Base-by-base conservation (phyloP, 345 rosid genomes). In the Gossypium sturtianum region DNA sequence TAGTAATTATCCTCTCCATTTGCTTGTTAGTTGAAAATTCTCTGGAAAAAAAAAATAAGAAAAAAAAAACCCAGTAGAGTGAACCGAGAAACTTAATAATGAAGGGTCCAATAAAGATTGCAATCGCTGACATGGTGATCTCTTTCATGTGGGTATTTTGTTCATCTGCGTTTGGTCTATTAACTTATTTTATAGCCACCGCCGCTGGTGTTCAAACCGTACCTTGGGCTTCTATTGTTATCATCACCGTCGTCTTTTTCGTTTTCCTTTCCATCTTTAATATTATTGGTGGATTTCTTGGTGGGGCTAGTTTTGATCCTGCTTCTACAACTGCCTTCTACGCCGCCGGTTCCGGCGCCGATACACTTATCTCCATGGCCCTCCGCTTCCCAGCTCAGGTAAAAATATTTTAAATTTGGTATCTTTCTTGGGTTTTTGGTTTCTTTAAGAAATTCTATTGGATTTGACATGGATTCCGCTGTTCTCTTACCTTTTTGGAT, bases 221-320 rank as follows among this genome's bases (percentile, higher is more conserved):
- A n/a, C 51, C 80, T 66, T 87, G 93, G 85, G 89, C 88, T 3
- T 76, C 87, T 53, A 6, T 83, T 57, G 76, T 84, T 74, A 87
- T 93, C 54, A 78, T 86, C 57, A 90, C 88, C 11, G 23, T 75
- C n/a, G 71, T 93, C 12, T 74, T 95, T 68, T 95, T 90, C 45
- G 80, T 83, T 65, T 93, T 89, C 73, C 85, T 91, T 58, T 86
- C 86, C 52, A 34, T 88, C 57, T 93, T 93, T 66, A 80, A 67
- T 20, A 73, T 88, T 22, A 85, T 96, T 20, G 97, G 82, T 45
- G 83, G 13, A 0, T 62, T 77, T 51, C 86, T 96, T 10, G 97
- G 98, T 45, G 99, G 99, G 1, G 99, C 99, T 74, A 89, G 92
- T 80, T 96, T 91, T 71, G 93, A 93, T 74, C 98, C 99, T 57